Evolutionary conservation across 148 eudicot genomes (phyloP).

Genomic region (Chenopodium album): DNA sequence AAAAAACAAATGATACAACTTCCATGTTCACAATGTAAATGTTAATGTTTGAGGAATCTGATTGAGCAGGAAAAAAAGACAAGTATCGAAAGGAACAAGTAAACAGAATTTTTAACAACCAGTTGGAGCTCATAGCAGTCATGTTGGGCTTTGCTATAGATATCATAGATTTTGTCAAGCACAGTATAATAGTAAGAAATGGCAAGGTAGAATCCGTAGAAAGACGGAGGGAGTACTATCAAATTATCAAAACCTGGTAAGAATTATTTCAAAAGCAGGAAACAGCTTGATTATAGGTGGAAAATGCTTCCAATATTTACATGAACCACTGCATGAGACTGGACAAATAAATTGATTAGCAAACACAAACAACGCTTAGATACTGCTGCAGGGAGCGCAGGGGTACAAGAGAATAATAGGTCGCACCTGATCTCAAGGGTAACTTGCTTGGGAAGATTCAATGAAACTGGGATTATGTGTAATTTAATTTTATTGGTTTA

Average conservation of each 20-base stretch:
- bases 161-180: neutral
- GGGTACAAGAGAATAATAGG: neutral
- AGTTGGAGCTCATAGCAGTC: neutral
- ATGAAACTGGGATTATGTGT: too few relatives aligned
- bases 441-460: too few relatives aligned
- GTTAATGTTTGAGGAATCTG: slow-evolving; percentile 11
- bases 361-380: neutral
- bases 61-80: slow-evolving; percentile 4
- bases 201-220: too few relatives aligned
- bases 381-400: neutral
- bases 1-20: slow-evolving; percentile 18
- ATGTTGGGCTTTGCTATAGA: too few relatives aligned
- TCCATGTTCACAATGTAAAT: neutral
- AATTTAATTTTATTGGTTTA: too few relatives aligned
- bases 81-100: too few relatives aligned
- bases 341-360: neutral
- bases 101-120: neutral
- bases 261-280: too few relatives aligned
- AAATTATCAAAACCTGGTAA: too few relatives aligned
- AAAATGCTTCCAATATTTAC: neutral
- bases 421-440: too few relatives aligned
- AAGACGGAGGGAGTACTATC: too few relatives aligned
- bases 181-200: too few relatives aligned
- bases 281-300: neutral
- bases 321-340: neutral